Conservation (phyloP, 352 stramenopile genomes). For the Pythium brachiatum region DNA sequence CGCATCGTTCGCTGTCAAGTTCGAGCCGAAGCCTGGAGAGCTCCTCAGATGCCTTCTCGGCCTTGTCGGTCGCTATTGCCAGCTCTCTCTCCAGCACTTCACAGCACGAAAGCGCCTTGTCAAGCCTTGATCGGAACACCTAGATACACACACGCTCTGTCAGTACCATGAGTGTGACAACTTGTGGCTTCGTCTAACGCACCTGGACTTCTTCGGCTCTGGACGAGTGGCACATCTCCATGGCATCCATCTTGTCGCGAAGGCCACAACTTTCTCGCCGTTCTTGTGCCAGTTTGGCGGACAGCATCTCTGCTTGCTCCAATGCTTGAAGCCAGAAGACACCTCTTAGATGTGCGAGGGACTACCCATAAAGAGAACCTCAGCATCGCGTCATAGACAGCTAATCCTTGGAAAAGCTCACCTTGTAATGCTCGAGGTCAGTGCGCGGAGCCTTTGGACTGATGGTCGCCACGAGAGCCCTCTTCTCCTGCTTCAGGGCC, state of each 20-base stretch:
- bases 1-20: conserved; percentile 19
- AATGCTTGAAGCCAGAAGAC: conserved; percentile 25
- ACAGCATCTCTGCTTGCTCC: conserved; percentile 20
- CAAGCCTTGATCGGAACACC: conserved; percentile 18
- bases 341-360: conserved; percentile 24
- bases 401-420: background rate
- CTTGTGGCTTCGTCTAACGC: background rate
- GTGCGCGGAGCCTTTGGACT: conserved; percentile 24
- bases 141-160: background rate
- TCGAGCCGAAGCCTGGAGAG: conserved; percentile 9
- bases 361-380: conserved; percentile 2
- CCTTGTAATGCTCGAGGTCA: conserved; percentile 33
- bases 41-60: conserved; percentile 5
- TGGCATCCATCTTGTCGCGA: conserved; percentile 22
- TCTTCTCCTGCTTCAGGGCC: conserved; percentile 24
- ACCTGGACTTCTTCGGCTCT: conserved; percentile 24
- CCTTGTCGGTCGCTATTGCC: conserved; percentile 1
- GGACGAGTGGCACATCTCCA: conserved; percentile 20
- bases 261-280: conserved; percentile 19
- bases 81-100: conserved; percentile 22
- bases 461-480: conserved; percentile 18
- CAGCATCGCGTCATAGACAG: background rate
- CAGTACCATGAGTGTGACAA: background rate
- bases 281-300: conserved; percentile 18
- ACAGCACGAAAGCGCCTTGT: conserved; percentile 26